Conservation (phyloP, 2,329 filamentous ascomycete species). For the Epicoccum nigrum region DNA sequence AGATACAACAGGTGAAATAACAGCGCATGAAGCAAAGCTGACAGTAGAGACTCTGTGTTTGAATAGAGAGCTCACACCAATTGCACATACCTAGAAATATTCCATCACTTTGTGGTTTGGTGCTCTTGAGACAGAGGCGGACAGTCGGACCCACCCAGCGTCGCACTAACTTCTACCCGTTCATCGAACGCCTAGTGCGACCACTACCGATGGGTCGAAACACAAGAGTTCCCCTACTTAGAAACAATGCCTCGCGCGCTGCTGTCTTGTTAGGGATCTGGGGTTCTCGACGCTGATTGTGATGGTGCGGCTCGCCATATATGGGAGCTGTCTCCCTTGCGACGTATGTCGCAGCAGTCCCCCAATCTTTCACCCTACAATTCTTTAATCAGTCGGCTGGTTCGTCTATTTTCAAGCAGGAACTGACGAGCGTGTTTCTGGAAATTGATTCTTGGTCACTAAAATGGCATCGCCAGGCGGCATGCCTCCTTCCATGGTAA, state of each 20-base stretch:
- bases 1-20: no score
- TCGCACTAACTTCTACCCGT: slow-evolving; percentile 11
- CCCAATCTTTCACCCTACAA: neutral
- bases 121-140: neutral
- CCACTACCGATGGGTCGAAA: slow-evolving; percentile 19
- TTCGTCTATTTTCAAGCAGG: neutral
- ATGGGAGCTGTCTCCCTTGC: slow-evolving; percentile 17
- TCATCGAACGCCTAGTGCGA: slow-evolving; percentile 16
- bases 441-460: neutral
- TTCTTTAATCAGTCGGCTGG: neutral
- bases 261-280: slow-evolving; percentile 14
- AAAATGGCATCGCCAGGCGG: slow-evolving; percentile 21
- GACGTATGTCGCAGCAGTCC: neutral
- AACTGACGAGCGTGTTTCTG: neutral
- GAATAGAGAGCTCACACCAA: no score
- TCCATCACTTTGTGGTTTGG: no score
- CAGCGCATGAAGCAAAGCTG: no score
- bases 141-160: slow-evolving; percentile 2
- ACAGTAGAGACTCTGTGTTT: no score
- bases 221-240: slow-evolving; percentile 18
- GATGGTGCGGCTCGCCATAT: slow-evolving; percentile 19
- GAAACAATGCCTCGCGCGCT: slow-evolving; percentile 14
- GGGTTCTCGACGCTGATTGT: neutral
- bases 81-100: no score
- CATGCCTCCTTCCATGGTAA: slow-evolving; percentile 24